Evolutionary conservation across 2,329 filamentous ascomycete genomes (phyloP), one percentile per base, ranked within the genome.

Genomic region (Botryosphaeria dothidea): DNA sequence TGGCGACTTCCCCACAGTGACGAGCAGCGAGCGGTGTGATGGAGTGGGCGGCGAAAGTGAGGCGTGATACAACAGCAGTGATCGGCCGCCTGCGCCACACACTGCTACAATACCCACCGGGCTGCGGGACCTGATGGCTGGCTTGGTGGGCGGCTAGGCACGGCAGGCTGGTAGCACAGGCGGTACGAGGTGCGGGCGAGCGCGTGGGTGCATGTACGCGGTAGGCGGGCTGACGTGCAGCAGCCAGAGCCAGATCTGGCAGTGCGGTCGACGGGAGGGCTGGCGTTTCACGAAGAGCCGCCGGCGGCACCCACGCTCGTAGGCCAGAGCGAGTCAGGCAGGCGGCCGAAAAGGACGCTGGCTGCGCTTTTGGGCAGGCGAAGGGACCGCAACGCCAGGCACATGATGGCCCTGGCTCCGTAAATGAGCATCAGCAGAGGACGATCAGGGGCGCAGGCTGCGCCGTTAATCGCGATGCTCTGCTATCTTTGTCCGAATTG

Each of bases 351-450:
- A 31, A 25, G 46, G 46, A 51, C 46, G 25, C 15, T 25, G 46
- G 23, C 46, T 51, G 15, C 54, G 56, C 25, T 60, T 34, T 46
- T 19, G 56, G 41, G 23, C 25, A 36, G 54, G 21, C 21, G 34
- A 57, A 29, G 52, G 36, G 6, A 21, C 31, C 21, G 3, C n/a
- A n/a, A 13, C 38, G 25, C 41, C 49, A 52, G 25, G 25, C 36
- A 43, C 36, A 43, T 13, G 36, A 43, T 23, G 54, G 54, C 56
- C 56, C 27, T 21, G 38, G 56, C 56, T 23, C 38, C 56, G 56
- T 46, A 60, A 58, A 60, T 60, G 56, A 60, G 3, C 56, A 60
- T 60, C 56, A 60, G 56, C 56, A 60, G 56, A 21, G 27, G 56
- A 17, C 56, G 56, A 60, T 60, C 56, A 60, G 56, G 56, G 56